Base-by-base conservation (phyloP, 164 flowering plant genomes). In the Warburgia ugandensis region DNA sequence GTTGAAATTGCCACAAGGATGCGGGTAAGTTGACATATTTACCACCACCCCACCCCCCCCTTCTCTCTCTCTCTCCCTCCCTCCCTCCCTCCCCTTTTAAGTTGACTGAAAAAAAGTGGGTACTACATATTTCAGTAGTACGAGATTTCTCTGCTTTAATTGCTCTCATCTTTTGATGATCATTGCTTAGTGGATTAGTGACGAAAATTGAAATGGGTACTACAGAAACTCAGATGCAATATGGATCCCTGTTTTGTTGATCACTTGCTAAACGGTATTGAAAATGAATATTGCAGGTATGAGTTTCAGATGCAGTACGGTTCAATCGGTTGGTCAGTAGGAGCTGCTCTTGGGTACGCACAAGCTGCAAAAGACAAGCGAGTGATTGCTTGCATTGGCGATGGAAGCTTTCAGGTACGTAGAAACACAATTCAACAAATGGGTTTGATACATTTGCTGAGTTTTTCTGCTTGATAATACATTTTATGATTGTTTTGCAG, bases 291-390 rank as follows among this genome's bases (percentile, higher is more conserved):
- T 41, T 41, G 37, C 48, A 53, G 56, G 31, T 53, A 53, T 13
- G 56, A 53, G 35, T 53, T 30, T 29, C 56, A 53, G 30, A 53
- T 53, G 56, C 56, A 53, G 22, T 78, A 13, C 70, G 75, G 45
- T 62, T 74, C 50, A 58, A 78, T 85, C 35, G 96, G 96, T 8
- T 88, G 96, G 96, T 84, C 96, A 2, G 92, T 85, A 21, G 92
- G 97, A 38, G 97, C 94, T 11, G 78, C 94, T 10, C 86, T 88
- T 31, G 97, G 97, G 0, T 89, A 89, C 52, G 95, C 95, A 14
- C 87, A 83, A 67, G 95, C 87, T 50, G 87, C 65, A 3, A 74
- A 68, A 3, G 67, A 75, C 38, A 89, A 78, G 66, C 76, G 97
- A 16, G 87, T 89, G 27, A 70, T 89, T 62, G 82, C 95, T 42